phyloP scores from a whole-genome alignment of 208 protist species.

The Trypanosoma lewisi region DNA sequence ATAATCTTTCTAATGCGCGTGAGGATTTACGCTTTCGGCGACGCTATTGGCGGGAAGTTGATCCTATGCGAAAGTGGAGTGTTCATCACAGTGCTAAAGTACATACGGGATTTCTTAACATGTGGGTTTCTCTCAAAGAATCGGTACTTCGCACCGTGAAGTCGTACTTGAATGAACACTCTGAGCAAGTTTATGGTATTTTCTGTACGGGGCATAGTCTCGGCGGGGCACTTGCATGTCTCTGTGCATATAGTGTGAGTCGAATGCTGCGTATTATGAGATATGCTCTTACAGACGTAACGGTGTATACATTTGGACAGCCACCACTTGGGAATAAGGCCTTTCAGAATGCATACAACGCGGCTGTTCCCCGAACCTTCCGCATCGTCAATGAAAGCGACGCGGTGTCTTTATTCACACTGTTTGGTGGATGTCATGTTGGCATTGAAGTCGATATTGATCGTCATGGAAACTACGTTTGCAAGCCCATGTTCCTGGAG shows the following conservation, averaged over 20 bases:
- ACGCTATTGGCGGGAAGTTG: conserved; percentile 72
- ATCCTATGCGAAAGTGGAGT: conserved; percentile 20
- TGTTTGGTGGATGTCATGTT: conserved; percentile 58
- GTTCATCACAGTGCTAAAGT: conserved; percentile 41
- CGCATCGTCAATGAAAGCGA: conserved; percentile 88
- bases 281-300: conserved; percentile 55
- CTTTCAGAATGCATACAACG: conserved; percentile 77
- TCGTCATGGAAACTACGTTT: conserved; percentile 74
- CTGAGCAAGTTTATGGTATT: conserved; percentile 29
- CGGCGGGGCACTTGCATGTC: conserved; percentile 67
- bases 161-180: conserved; percentile 29
- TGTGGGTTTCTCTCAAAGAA: conserved; percentile 76
- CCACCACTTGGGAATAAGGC: conserved; percentile 69
- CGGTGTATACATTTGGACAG: conserved; percentile 85
- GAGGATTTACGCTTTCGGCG: conserved; percentile 65
- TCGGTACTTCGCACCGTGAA: conserved; percentile 51
- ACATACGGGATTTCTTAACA: conserved; percentile 78
- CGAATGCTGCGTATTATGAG: conserved; percentile 47
- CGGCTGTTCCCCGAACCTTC: conserved; percentile 67
- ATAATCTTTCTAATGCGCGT: conserved; percentile 64
- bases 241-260: conserved; percentile 77
- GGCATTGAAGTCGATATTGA: conserved; percentile 81
- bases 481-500: conserved; percentile 82
- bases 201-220: conserved; percentile 84
- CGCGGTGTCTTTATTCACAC: conserved; percentile 56